Base-by-base conservation (phyloP, 1,284 basidiomycete species). In the Pseudozyma thailandica region DNA sequence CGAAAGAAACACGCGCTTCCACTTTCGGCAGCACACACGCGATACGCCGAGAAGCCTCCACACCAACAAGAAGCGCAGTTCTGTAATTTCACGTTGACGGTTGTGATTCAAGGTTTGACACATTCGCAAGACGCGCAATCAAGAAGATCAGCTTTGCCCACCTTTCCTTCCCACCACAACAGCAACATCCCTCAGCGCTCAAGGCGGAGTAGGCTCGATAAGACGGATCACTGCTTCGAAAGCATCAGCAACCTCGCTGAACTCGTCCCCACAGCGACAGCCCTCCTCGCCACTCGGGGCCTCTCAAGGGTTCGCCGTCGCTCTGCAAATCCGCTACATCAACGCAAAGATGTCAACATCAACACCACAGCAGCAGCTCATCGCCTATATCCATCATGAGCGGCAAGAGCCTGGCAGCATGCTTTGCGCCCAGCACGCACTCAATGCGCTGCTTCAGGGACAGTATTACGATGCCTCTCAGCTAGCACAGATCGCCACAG, bases 381-480 rank as follows among this genome's bases (percentile, higher is more conserved):
- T 75, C 18, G 58, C 71, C 26, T 70, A 75, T 47, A 75, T 75
- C 8, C 74, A 75, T 23, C 74, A 75, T 74, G 74, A 82, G 52
- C 56, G 61, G 1, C 80, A 82, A 45, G 80, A 82, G 21, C 46
- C 43, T 4, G 80, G 80, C 0, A 79, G 75, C 25, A 82, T 82
- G 80, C 74, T 82, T 20, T 82, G 80, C 50, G 80, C 80, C 0
- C 80, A 82, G 62, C 80, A 82, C 47, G 76, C 77, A 0, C 68
- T 82, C 56, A 82, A 82, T 45, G 62, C 66, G 1, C 54, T 82
- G 0, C 65, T 82, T 1, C 80, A 82, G 50, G 79, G 77, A 3
- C 61, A 77, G 23, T 79, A 75, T 58, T 81, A 75, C 47, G 80
- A 82, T 50, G 69, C 80, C 2, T 66, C 70, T 1, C 80, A 82